Evolutionary conservation across 805 yeast genomes (phyloP), one percentile per base, ranked within the genome.

Genomic region (Hanseniaspora meyeri): DNA sequence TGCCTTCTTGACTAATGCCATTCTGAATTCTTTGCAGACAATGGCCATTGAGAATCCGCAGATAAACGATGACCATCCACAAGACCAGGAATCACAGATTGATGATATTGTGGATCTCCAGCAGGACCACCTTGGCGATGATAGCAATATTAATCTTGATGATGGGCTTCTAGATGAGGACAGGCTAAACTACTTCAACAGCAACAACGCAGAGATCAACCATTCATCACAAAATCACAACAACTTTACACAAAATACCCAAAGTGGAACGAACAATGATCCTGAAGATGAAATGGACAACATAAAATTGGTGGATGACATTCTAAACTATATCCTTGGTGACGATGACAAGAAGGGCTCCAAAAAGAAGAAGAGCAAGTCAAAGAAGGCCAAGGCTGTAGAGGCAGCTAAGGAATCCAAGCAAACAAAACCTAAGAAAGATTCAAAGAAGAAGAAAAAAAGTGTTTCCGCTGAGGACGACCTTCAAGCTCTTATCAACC

Each of bases 401-500:
- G 45, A 42, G 10, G 14, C 36, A 58, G 37, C 20, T 43, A 45
- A 45, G 61, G 50, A 47, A 51, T 58, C 40, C 54, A 61, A 50
- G 14, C 55, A 24, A 14, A 37, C 46, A n/a, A 51, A 14, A 42
- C 49, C 29, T 29, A 48, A 55, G 34, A 46, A 43, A 12, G 36
- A 53, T 1, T 49, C 60, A 48, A 29, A 59, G 57, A 45, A 58
- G 49, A 57, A 60, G 51, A 51, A 60, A 54, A 52, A 52, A 29
- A 43, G 40, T 42, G 16, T 29, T n/a, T 36, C 34, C 27, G 59
- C 49, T 12, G 59, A 60, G 34, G 63, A 64, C 1, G 61, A 64
- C 50, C 19, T 65, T 39, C 63, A 62, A 9, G 71, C 68, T 52
- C 64, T 70, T 36, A 66, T 65, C 43, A 69, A 70, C 1, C 57